These are phyloP conservation scores for Polygonum aviculare DNA, from an alignment of 148 eudicot species.

Conservation along the genomic window DNA sequence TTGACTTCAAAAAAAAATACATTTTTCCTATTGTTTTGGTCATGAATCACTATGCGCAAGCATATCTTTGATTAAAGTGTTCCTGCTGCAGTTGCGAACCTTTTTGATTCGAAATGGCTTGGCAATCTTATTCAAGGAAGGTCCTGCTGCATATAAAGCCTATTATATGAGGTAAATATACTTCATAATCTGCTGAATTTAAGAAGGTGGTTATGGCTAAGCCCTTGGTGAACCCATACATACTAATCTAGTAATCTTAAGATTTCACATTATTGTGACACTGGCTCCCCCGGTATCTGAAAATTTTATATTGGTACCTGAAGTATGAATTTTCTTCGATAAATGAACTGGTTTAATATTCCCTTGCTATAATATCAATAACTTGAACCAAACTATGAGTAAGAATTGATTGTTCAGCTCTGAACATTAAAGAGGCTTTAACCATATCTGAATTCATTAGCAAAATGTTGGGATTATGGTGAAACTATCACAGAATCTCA, in stretches of 20 bases:
- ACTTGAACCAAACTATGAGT: background rate
- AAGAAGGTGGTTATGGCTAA: background rate
- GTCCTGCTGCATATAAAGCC: conserved; percentile 70
- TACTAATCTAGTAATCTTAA: too few species aligned
- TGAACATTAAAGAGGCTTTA: background rate
- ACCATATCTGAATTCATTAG: background rate
- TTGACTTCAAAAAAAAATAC: too few species aligned
- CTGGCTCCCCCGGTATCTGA: background rate
- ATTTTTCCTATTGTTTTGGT: background rate
- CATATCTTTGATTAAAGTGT: conserved; percentile 7
- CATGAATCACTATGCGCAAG: background rate
- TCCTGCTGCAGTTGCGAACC: conserved; percentile 58
- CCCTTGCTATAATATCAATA: background rate
- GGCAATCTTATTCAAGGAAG: conserved; percentile 71
- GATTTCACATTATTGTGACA: background rate
- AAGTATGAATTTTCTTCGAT: background rate
- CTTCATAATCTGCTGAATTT: background rate
- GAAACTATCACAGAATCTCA: background rate
- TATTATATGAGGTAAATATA: conserved; percentile 59
- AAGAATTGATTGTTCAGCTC: background rate
- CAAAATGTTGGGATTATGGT: background rate
- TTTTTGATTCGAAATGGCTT: conserved; percentile 92
- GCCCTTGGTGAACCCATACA: background rate
- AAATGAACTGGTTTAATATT: background rate
- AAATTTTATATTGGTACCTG: background rate